Percentiles rank a stretch among this genome's conserved stretches.
These are phyloP conservation scores for Gossypium thurberi DNA, from an alignment of 345 rosid genomes.

Conservation along the genomic window DNA sequence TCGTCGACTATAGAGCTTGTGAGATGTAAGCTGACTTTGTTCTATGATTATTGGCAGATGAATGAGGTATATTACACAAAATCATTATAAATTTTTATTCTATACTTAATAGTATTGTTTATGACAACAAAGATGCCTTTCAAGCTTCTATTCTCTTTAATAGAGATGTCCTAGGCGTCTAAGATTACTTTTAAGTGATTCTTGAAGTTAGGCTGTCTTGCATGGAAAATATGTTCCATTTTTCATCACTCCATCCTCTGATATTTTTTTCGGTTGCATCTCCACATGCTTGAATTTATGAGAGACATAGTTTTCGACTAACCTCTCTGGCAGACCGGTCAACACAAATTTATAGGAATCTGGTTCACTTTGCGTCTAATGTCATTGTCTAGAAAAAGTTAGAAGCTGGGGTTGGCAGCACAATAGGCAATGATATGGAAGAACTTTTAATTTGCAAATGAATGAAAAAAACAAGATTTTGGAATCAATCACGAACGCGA, in stretches of 20 bases:
- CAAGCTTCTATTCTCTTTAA: neutral
- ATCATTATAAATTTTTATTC: neutral
- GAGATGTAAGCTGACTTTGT: conserved; percentile 66
- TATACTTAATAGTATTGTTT: neutral
- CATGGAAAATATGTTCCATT: neutral
- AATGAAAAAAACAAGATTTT: neutral
- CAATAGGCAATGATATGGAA: neutral
- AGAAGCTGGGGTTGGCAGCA: neutral
- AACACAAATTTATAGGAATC: neutral
- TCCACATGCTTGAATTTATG: neutral
- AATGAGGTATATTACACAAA: conserved; percentile 51
- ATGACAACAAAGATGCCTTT: neutral
- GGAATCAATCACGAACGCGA: neutral
- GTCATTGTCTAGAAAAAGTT: neutral
- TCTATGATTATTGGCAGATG: conserved; percentile 87
- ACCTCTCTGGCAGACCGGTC: no score
- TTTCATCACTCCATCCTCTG: neutral
- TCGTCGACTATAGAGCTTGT: conserved; percentile 52
- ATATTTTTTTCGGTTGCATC: neutral
- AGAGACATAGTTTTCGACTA: neutral
- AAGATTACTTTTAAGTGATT: neutral
- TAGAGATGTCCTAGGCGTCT: neutral
- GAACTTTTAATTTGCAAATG: neutral
- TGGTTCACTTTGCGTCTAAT: neutral
- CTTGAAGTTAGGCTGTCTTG: neutral